Percentiles rank a stretch among this genome's conserved stretches.
Evolutionary conservation across 495 filamentous ascomycete genomes (phyloP).

Genomic region (Evansstolkia leycettana): DNA sequence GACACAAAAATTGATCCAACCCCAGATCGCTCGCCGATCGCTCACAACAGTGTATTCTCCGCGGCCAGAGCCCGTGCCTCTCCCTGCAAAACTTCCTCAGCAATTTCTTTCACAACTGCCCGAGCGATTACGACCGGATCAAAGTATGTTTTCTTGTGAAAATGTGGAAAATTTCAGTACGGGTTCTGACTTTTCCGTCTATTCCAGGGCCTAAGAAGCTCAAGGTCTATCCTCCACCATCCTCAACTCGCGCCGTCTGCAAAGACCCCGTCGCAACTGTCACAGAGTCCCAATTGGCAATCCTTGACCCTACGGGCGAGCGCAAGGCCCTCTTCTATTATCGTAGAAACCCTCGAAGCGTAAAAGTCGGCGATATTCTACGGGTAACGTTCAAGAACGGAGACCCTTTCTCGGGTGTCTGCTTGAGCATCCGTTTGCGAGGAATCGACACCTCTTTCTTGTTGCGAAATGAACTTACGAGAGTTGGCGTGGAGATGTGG

Average conservation of each 20-base stretch:
- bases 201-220: conserved; percentile 29
- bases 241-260: conserved; percentile 27
- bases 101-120: conserved; percentile 32
- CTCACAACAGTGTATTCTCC: conserved; percentile 30
- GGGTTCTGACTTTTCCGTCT: too few species aligned
- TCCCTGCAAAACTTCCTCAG: conserved; percentile 28
- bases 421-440: conserved; percentile 67
- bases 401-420: conserved; percentile 83
- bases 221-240: conserved; percentile 42
- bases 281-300: conserved; percentile 49
- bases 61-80: conserved; percentile 22
- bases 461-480: conserved; percentile 68
- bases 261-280: conserved; percentile 52
- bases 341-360: conserved; percentile 58
- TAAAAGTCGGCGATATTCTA: conserved; percentile 77
- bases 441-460: conserved; percentile 81
- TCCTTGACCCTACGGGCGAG: conserved; percentile 73
- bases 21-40: conserved; percentile 24
- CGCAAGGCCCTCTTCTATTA: conserved; percentile 68
- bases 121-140: conserved; percentile 20
- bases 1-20: conserved; percentile 32
- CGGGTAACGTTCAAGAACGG: conserved; percentile 71
- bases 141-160: conserved; percentile 13
- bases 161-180: conserved; percentile 8
- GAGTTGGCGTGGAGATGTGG: conserved; percentile 94